Percentiles rank a stretch among this genome's conserved stretches.
Evolutionary conservation across 441 rosid species (phyloP).

Genomic region (Isatis lusitanica): DNA sequence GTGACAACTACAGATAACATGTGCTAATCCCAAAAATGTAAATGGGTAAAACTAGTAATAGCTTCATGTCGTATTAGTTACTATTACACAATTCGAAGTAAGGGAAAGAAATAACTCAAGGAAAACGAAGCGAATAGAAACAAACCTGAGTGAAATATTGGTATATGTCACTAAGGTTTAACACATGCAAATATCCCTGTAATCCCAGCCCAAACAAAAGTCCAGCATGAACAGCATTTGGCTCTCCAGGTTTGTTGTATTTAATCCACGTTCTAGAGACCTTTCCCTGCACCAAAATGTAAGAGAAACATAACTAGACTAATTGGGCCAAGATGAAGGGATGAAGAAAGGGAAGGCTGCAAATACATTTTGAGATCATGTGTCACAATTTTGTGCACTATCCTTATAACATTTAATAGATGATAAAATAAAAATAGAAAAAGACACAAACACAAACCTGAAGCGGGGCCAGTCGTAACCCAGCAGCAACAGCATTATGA

Average conservation of each 20-base stretch:
- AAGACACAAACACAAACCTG: slow-evolving; percentile 59
- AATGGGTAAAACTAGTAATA: slow-evolving; percentile 11
- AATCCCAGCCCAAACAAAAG: slow-evolving; percentile 94
- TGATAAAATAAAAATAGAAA: neutral
- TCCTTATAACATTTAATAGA: slow-evolving; percentile 3
- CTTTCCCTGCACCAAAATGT: slow-evolving; percentile 71
- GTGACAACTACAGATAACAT: slow-evolving; percentile 4
- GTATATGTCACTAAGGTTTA: slow-evolving; percentile 80
- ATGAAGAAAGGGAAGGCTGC: slow-evolving; percentile 8
- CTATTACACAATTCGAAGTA: neutral
- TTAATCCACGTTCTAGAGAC: slow-evolving; percentile 96
- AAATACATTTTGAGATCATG: slow-evolving; percentile 16
- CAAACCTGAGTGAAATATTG: slow-evolving; percentile 84
- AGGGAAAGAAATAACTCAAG: slow-evolving; percentile 6
- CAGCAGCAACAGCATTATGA: slow-evolving; percentile 99
- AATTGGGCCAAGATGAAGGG: neutral
- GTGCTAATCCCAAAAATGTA: neutral
- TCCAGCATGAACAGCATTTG: slow-evolving; percentile 90
- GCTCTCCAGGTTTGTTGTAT: slow-evolving; percentile 92
- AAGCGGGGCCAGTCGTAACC: slow-evolving; percentile 89
- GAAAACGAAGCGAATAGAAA: slow-evolving; percentile 21
- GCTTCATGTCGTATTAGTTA: neutral
- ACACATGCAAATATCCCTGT: slow-evolving; percentile 88
- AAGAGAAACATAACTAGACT: slow-evolving; percentile 15
- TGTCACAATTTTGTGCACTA: slow-evolving; percentile 2